Percentiles rank a stretch among this genome's conserved stretches.
These are phyloP conservation scores for Ganoderma lingzhi DNA, from an alignment of 1,284 basidiomycete species.

Conservation along the genomic window DNA sequence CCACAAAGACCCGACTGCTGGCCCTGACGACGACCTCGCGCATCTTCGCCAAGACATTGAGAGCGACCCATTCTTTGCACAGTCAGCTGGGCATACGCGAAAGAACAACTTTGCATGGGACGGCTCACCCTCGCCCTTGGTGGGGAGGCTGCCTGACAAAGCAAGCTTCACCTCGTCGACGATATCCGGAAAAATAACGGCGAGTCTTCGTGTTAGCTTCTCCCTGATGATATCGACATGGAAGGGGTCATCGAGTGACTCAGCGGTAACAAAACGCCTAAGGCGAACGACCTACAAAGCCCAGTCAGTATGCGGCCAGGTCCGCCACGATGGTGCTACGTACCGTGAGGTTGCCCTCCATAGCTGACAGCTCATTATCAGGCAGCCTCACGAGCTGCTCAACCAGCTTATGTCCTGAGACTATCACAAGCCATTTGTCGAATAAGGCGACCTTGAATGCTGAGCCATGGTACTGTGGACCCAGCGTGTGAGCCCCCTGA, in stretches of 20 bases:
- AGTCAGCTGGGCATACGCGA: neutral
- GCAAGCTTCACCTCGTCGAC: conserved; percentile 38
- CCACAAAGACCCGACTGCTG: conserved; percentile 41
- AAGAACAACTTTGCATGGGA: neutral
- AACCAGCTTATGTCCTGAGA: conserved; percentile 40
- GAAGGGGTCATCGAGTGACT: conserved; percentile 46
- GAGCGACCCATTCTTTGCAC: conserved; percentile 34
- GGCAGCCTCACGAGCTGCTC: conserved; percentile 46
- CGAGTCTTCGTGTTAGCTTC: conserved; percentile 37
- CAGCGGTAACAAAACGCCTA: conserved; percentile 35
- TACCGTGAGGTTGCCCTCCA: conserved; percentile 34
- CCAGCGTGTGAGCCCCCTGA: neutral
- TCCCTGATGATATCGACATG: conserved; percentile 38
- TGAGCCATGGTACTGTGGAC: conserved; percentile 34
- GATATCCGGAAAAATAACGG: conserved; percentile 34
- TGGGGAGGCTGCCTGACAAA: conserved; percentile 31
- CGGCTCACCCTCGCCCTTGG: conserved; percentile 30
- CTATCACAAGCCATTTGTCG: conserved; percentile 44
- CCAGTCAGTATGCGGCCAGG: neutral
- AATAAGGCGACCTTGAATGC: conserved; percentile 46
- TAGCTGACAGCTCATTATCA: conserved; percentile 45
- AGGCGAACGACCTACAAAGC: conserved; percentile 17
- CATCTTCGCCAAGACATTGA: conserved; percentile 26
- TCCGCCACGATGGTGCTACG: neutral
- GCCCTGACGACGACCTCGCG: conserved; percentile 35